Base-by-base conservation (phyloP, 208 protist species). In the Tritrichomonas foetus region DNA sequence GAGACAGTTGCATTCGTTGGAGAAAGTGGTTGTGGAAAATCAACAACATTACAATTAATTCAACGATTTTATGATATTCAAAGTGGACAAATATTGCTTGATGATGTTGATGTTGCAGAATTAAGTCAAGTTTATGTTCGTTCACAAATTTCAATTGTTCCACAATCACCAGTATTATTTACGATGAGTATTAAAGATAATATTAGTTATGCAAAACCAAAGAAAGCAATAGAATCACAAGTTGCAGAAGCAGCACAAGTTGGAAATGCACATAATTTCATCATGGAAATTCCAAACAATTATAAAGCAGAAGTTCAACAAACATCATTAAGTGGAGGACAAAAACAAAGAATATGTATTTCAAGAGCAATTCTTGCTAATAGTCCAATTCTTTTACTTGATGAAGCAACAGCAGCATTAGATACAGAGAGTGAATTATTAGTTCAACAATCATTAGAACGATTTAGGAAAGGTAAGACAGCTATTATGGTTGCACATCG, bases 291-390 rank as follows among this genome's bases (percentile, higher is more conserved):
- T n/a, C n/a, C n/a, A n/a, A 75, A 95, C 41, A 92, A 94, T 39
- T 95, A 94, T 82, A 53, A 82, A 0, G 89, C 57, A 25, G n/a
- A 66, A 47, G 89, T 95, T 39, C 41, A 61, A 20, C 78, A 89
- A n/a, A 89, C 78, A 57, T 61, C 47, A 20, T 47, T 89, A 3
- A 39, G 25, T 57, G 78, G 78, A 39, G 78, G 78, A 8, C 78
- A 89, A 49, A 89, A 89, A 49, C 78, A 89, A 30, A 89, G 78
- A 89, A 89, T 89, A 39, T 89, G 78, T n/a, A 89, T 89, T 89
- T 89, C 78, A n/a, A 1, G 78, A n/a, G 78, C 78, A 41, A 57
- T 89, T 82, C 25, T 82, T 0, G 74, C 74, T 53, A 20, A 82
- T 53, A 8, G 41, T 22, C 74, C 74, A 82, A 82, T 82, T 44